Percentiles rank a stretch among this genome's conserved stretches.
These are phyloP conservation scores for Cladophialophora exuberans DNA, from an alignment of 2,329 filamentous ascomycete species.

Conservation along the genomic window DNA sequence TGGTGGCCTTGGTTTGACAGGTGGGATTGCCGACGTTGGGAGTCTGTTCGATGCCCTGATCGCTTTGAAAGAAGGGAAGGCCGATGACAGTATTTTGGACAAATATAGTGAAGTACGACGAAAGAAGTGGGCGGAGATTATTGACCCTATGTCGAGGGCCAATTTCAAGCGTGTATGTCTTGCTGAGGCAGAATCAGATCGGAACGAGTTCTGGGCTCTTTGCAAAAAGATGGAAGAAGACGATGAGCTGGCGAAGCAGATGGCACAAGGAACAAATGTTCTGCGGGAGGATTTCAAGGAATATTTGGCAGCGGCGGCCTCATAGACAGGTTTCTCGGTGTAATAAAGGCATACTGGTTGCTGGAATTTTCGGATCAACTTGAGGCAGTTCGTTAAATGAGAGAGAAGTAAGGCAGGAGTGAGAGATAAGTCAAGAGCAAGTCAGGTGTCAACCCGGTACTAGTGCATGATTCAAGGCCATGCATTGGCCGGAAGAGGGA, in stretches of 20 bases:
- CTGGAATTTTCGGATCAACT: neutral
- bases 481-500: neutral
- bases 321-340: neutral
- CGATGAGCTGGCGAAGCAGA: conserved; percentile 25
- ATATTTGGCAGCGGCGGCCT: conserved; percentile 18
- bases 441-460: too few species aligned
- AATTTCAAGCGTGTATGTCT: conserved; percentile 45
- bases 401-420: too few species aligned
- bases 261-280: conserved; percentile 25
- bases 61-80: conserved; percentile 45
- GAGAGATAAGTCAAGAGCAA: too few species aligned
- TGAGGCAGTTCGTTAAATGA: too few species aligned
- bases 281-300: conserved; percentile 24
- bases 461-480: too few species aligned
- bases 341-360: neutral
- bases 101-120: conserved; percentile 47
- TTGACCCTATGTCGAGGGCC: conserved; percentile 46
- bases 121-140: conserved; percentile 44
- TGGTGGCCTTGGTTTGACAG: conserved; percentile 66
- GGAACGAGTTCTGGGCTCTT: conserved; percentile 42
- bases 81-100: conserved; percentile 48
- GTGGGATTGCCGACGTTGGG: conserved; percentile 65
- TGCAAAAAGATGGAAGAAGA: conserved; percentile 41
- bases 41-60: conserved; percentile 63
- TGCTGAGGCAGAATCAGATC: conserved; percentile 40